Evolutionary conservation across 495 filamentous ascomycete genomes (phyloP), one percentile per base, ranked within the genome.

Genomic region (Trichoderma gamsii): DNA sequence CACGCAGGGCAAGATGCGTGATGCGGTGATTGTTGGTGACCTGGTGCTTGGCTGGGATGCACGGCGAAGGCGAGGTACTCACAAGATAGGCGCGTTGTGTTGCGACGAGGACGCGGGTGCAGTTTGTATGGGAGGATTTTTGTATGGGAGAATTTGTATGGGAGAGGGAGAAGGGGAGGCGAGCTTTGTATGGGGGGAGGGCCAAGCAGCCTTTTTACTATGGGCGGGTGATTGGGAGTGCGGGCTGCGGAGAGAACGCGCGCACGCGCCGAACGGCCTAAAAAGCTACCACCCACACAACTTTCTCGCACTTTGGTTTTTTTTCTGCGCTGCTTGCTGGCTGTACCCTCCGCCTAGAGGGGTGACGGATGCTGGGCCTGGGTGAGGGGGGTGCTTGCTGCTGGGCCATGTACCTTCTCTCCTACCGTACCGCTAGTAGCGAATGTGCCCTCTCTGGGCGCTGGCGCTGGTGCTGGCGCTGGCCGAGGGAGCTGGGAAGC

Each of bases 131-230:
- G 41, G 32, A 46, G 44, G 44, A 61, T 70, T 65, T 69, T 76
- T 76, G 73, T 81, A 80, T 78, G 81, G 79, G 78, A 79, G 74
- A 81, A 76, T 77, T 86, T 86, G 84, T 87, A 84, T 85, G 85
- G 80, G 83, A 77, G 82, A 80, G 76, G 73, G 79, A 80, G 79
- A 82, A 82, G 80, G 78, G 75, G 75, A 78, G n/a, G 76, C 70
- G 77, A 74, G 72, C n/a, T 41, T 79, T 80, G 79, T 82, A 84
- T 85, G 85, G 81, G 85, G 80, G 77, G 78, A 75, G 72, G 70
- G 75, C 74, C 78, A 73, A 74, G 75, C 76, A 75, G 79, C 79
- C 80, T 84, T 85, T 87, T 87, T 86, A 87, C 83, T 86, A 84
- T 82, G 81, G 76, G 79, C 79, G 78, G 76, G 81, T 82, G 79